Evolutionary conservation across 2,329 filamentous ascomycete species (phyloP).

Genomic region (Orbilia ellipsospora): DNA sequence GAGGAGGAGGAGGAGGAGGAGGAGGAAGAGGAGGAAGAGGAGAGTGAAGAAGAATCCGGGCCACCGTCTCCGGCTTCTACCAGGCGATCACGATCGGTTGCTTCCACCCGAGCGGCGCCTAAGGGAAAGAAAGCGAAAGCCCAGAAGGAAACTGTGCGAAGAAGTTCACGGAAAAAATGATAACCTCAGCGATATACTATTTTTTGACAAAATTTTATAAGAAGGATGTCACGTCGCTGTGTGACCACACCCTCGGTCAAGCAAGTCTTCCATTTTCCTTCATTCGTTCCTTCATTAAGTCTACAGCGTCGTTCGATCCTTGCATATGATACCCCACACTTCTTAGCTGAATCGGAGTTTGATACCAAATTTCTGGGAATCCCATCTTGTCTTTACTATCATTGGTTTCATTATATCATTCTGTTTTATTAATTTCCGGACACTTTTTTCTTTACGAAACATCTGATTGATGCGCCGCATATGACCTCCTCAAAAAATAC

Average conservation of each 20-base stretch:
- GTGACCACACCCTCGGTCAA: neutral
- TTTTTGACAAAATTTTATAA: neutral
- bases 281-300: neutral
- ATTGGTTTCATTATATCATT: neutral
- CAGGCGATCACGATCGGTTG: constrained; percentile 50
- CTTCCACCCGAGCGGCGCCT: constrained; percentile 45
- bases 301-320: constrained; percentile 18
- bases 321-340: constrained; percentile 31
- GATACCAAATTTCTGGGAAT: neutral
- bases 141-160: constrained; percentile 46
- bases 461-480: constrained; percentile 8
- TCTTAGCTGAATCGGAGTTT: neutral
- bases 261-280: neutral
- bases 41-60: constrained; percentile 39
- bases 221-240: neutral
- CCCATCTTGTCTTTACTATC: constrained; percentile 4
- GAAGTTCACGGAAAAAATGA: constrained; percentile 52
- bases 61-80: constrained; percentile 45
- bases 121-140: constrained; percentile 50
- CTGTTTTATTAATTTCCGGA: constrained; percentile 18
- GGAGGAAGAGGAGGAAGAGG: constrained; percentile 47
- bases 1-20: constrained; percentile 52
- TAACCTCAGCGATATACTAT: neutral
- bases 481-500: constrained; percentile 47
- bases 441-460: neutral